These are phyloP conservation scores for Nasturtium officinale DNA, from an alignment of 345 rosid species.

Conservation along the genomic window DNA sequence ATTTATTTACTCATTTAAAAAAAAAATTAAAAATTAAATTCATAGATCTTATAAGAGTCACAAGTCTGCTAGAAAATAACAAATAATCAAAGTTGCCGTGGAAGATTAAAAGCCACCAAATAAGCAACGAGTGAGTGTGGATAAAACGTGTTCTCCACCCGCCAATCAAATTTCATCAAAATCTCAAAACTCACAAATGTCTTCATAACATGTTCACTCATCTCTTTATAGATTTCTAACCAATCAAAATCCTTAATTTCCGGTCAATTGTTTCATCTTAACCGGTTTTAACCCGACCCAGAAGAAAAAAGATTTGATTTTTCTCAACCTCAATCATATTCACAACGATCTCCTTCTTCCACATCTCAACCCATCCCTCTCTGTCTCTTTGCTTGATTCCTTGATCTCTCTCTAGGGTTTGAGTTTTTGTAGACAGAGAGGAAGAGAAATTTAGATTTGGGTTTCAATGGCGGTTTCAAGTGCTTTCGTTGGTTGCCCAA, in stretches of 20 bases:
- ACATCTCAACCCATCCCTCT: slow-evolving; percentile 40
- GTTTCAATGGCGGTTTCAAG: slow-evolving; percentile 52
- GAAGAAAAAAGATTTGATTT: slow-evolving; percentile 15
- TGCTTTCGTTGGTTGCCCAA: slow-evolving; percentile 51
- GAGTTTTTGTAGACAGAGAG: slow-evolving; percentile 24
- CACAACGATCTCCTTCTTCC: slow-evolving; percentile 39
- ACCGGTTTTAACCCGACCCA: slow-evolving; percentile 39
- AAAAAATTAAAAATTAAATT: neutral
- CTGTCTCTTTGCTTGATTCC: slow-evolving; percentile 35
- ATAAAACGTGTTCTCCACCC: slow-evolving; percentile 58
- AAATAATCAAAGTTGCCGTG: slow-evolving; percentile 21
- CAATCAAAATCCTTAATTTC: slow-evolving; percentile 26
- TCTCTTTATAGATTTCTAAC: slow-evolving; percentile 15
- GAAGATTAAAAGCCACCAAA: slow-evolving; percentile 33
- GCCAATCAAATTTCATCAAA: slow-evolving; percentile 63
- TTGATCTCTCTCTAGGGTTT: slow-evolving; percentile 4
- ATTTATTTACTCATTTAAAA: neutral
- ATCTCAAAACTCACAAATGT: slow-evolving; percentile 15
- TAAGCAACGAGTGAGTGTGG: slow-evolving; percentile 61
- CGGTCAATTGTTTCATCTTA: slow-evolving; percentile 4
- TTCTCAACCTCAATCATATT: slow-evolving; percentile 22
- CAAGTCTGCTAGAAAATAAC: slow-evolving; percentile 12
- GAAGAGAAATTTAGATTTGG: slow-evolving; percentile 1
- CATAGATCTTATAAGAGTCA: slow-evolving; percentile 17
- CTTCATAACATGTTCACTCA: neutral